These are phyloP conservation scores for Penicillium olsonii DNA, from an alignment of 2,329 filamentous ascomycete genomes.

Conservation along the genomic window DNA sequence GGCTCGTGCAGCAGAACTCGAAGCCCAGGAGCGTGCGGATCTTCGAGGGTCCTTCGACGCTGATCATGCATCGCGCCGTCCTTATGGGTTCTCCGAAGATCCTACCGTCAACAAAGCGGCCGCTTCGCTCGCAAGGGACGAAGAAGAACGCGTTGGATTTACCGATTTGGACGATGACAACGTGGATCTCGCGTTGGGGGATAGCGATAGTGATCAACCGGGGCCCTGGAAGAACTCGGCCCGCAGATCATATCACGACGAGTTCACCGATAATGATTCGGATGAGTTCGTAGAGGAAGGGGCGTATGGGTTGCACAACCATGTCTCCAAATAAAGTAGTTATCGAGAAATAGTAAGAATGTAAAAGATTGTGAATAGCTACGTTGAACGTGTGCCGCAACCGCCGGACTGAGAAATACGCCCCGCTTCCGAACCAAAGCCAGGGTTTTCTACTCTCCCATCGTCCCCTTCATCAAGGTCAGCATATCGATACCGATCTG, in stretches of 20 bases:
- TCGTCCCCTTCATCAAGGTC: constrained; percentile 12
- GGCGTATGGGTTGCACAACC: constrained; percentile 44
- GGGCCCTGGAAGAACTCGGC: constrained; percentile 22
- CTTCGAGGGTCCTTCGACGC: constrained; percentile 38
- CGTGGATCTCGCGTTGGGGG: constrained; percentile 47
- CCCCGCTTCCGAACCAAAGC: constrained; percentile 24
- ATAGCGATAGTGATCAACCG: constrained; percentile 36
- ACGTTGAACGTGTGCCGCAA: constrained; percentile 6
- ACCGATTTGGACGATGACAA: constrained; percentile 42
- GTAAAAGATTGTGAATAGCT: not conserved
- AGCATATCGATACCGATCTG: constrained; percentile 12
- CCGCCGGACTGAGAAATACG: constrained; percentile 39
- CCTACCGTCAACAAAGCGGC: constrained; percentile 43
- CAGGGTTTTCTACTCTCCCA: constrained; percentile 13
- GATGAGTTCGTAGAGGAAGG: constrained; percentile 47
- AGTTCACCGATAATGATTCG: constrained; percentile 56
- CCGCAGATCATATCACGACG: constrained; percentile 53
- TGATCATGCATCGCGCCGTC: constrained; percentile 38
- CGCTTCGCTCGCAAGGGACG: constrained; percentile 43
- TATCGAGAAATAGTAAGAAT: constrained; percentile 7
- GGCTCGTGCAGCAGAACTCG: constrained; percentile 51
- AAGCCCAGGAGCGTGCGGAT: constrained; percentile 48
- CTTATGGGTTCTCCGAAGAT: constrained; percentile 41
- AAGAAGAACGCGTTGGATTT: constrained; percentile 47
- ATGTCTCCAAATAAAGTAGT: constrained; percentile 22